Evolutionary conservation across 2,329 filamentous ascomycete genomes (phyloP).

Genomic region (Phialemonium atrogriseum): DNA sequence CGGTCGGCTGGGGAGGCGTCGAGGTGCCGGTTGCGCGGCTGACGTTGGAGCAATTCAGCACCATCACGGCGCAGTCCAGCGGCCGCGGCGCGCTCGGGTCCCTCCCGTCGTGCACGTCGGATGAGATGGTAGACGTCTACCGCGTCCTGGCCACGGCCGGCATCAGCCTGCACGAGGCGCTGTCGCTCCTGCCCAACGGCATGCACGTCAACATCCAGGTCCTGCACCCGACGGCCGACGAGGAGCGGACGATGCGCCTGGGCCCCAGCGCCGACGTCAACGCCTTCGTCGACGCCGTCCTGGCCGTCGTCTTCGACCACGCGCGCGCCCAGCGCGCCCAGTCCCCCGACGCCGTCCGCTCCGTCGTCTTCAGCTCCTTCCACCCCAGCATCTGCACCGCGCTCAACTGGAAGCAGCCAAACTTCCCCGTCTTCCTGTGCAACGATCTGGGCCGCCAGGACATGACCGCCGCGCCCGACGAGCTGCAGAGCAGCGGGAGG

Average conservation of each 20-base stretch:
- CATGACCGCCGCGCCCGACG: constrained; percentile 21
- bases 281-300: constrained; percentile 71
- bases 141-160: constrained; percentile 66
- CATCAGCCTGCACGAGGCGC: constrained; percentile 68
- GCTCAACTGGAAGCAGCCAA: constrained; percentile 98
- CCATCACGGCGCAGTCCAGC: constrained; percentile 35
- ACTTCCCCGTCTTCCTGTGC: constrained; percentile 92
- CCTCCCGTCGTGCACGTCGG: constrained; percentile 37
- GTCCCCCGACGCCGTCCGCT: constrained; percentile 67
- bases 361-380: constrained; percentile 90
- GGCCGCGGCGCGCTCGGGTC: constrained; percentile 33
- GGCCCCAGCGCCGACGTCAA: constrained; percentile 79
- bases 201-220: constrained; percentile 91
- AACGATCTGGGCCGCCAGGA: constrained; percentile 74
- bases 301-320: constrained; percentile 85
- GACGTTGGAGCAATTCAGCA: constrained; percentile 63
- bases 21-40: constrained; percentile 77
- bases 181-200: constrained; percentile 64
- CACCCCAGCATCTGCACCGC: constrained; percentile 86
- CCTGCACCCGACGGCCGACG: constrained; percentile 69
- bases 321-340: constrained; percentile 59
- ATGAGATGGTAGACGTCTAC: constrained; percentile 58
- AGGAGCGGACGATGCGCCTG: constrained; percentile 63
- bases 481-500: constrained; percentile 51
- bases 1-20: constrained; percentile 64